These are phyloP conservation scores for Thelonectria rubi DNA, from an alignment of 2,329 filamentous ascomycete species.

Conservation along the genomic window DNA sequence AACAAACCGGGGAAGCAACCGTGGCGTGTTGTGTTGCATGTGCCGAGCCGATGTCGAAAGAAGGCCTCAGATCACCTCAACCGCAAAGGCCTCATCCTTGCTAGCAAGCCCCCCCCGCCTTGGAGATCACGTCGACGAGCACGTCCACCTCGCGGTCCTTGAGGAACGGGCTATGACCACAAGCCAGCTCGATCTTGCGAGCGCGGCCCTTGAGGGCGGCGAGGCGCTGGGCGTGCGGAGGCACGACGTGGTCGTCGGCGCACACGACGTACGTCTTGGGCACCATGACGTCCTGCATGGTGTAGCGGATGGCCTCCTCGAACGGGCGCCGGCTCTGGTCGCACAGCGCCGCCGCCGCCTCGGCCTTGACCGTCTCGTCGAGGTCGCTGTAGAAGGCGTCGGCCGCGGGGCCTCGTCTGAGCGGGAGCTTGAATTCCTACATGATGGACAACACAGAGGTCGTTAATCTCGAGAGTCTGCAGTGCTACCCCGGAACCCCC, in stretches of 20 bases:
- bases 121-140: conserved; percentile 19
- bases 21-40: too few relatives aligned
- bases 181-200: conserved; percentile 20
- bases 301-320: conserved; percentile 15
- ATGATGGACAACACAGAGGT: too few relatives aligned
- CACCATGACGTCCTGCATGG: conserved; percentile 7
- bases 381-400: conserved; percentile 29
- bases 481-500: too few relatives aligned
- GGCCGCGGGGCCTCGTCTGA: not conserved
- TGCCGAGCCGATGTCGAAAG: too few relatives aligned
- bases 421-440: too few relatives aligned
- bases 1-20: too few relatives aligned
- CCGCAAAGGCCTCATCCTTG: too few relatives aligned
- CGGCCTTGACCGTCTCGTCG: conserved; percentile 10
- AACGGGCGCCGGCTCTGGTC: conserved; percentile 27
- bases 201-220: conserved; percentile 25
- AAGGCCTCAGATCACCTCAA: too few relatives aligned
- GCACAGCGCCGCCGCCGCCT: conserved; percentile 16
- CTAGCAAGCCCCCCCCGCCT: not conserved
- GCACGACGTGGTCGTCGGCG: conserved; percentile 18
- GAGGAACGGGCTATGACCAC: conserved; percentile 33
- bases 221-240: not conserved
- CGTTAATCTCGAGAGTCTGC: too few relatives aligned
- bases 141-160: conserved; percentile 14
- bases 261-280: conserved; percentile 22